A percentile compares a stretch with the other conserved stretches of the same genome.
phyloP scores from a whole-genome alignment of 1,284 basidiomycete species.

The Sporisorium sorghi region DNA sequence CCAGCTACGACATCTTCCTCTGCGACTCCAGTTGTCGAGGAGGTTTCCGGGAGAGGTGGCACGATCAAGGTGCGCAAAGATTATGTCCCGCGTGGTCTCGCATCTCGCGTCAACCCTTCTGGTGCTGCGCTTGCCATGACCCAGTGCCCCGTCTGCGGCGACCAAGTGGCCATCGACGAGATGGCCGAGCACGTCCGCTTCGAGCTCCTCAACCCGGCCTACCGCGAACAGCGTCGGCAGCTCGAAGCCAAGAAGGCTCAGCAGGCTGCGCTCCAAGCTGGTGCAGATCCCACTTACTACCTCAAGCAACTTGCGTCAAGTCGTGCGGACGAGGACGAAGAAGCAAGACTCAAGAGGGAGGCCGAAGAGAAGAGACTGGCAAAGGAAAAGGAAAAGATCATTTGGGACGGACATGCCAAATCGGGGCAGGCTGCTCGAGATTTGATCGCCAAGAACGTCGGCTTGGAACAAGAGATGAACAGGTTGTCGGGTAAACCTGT shows the following conservation, averaged over 20 bases:
- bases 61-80: slow-evolving; percentile 82
- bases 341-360: slow-evolving; percentile 53
- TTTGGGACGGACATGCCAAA: slow-evolving; percentile 67
- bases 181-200: slow-evolving; percentile 98
- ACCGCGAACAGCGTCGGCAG: slow-evolving; percentile 64
- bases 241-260: slow-evolving; percentile 65
- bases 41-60: slow-evolving; percentile 21
- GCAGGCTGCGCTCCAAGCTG: slow-evolving; percentile 60
- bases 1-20: slow-evolving; percentile 8
- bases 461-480: slow-evolving; percentile 53
- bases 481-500: slow-evolving; percentile 45
- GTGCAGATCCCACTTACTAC: slow-evolving; percentile 64
- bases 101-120: slow-evolving; percentile 36
- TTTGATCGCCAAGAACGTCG: slow-evolving; percentile 42
- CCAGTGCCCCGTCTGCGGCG: slow-evolving; percentile 90
- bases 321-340: slow-evolving; percentile 63
- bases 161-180: slow-evolving; percentile 92
- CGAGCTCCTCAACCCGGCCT: slow-evolving; percentile 91
- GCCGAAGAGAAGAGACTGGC: slow-evolving; percentile 58
- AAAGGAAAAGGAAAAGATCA: slow-evolving; percentile 65
- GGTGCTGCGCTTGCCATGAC: slow-evolving; percentile 70
- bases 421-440: slow-evolving; percentile 53
- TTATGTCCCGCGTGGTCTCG: slow-evolving; percentile 78
- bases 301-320: slow-evolving; percentile 62
- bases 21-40: slow-evolving; percentile 10